A percentile compares a stretch with the other conserved stretches of the same genome.
Evolutionary conservation across 73 alveolate genomes (phyloP).

Genomic region (Breviolum minutum): DNA sequence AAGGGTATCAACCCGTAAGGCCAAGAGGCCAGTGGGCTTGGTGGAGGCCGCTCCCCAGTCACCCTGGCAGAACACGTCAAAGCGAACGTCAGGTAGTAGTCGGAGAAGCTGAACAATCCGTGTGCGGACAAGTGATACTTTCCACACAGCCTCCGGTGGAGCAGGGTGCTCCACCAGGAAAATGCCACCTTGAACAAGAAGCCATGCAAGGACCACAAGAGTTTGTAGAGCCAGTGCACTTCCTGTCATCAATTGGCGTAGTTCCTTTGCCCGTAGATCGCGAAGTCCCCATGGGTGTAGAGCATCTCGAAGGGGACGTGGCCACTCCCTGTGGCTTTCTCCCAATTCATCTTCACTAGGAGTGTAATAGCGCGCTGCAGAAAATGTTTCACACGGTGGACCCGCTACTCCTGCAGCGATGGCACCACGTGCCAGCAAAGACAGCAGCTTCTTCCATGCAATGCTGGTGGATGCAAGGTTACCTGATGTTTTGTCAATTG

Average conservation of each 20-base stretch:
- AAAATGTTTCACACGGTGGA: too few relatives aligned
- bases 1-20: background rate
- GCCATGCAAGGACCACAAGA: background rate
- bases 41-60: background rate
- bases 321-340: too few relatives aligned
- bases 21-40: background rate
- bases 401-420: background rate
- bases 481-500: background rate
- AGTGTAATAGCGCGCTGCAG: background rate
- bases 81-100: background rate
- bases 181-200: background rate
- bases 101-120: background rate
- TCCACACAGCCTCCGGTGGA: background rate
- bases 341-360: background rate
- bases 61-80: background rate
- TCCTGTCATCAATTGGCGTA: background rate
- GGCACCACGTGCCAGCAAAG: background rate
- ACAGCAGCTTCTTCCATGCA: background rate
- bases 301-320: background rate
- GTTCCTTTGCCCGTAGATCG: background rate
- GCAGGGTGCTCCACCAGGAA: background rate
- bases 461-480: background rate
- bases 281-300: background rate
- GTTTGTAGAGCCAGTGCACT: background rate
- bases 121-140: background rate